Conservation (phyloP, 2,329 filamentous ascomycete genomes). For the Fusarium sp. region DNA sequence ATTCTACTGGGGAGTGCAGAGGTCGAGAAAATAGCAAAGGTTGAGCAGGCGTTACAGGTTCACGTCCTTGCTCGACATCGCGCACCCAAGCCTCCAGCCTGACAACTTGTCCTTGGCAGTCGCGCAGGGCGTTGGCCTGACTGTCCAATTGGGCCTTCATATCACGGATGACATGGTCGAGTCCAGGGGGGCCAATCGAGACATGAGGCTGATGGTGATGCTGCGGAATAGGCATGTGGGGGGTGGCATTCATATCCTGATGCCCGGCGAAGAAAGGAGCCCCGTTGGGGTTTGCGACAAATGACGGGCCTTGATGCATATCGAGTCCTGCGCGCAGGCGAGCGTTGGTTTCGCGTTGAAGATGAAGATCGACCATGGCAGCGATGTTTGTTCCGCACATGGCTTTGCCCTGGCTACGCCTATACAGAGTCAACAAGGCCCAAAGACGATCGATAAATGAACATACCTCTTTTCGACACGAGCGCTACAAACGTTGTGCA, state of each 20-base stretch:
- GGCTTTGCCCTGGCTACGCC: constrained; percentile 16
- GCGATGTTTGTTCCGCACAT: constrained; percentile 26
- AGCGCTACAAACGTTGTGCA: constrained; percentile 2
- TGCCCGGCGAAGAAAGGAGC: neutral
- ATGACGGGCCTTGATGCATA: neutral
- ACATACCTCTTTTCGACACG: constrained; percentile 33
- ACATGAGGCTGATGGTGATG: neutral
- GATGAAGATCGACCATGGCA: constrained; percentile 38
- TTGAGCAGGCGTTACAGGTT: neutral
- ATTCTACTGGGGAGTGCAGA: neutral
- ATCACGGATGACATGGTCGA: neutral
- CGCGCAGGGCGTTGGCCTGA: neutral
- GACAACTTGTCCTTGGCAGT: neutral
- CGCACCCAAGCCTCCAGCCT: neutral
- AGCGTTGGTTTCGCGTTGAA: constrained; percentile 25
- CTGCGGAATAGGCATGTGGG: neutral
- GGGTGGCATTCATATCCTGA: neutral
- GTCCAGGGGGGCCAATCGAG: neutral
- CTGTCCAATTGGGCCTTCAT: neutral
- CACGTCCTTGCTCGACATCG: neutral
- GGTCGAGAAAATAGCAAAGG: neutral
- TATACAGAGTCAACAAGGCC: neutral
- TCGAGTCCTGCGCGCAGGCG: constrained; percentile 5
- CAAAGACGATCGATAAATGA: neutral
- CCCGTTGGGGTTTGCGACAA: neutral